Percentiles rank a stretch among this genome's conserved stretches.
These are phyloP conservation scores for Cordyceps pruinosa DNA, from an alignment of 2,329 filamentous ascomycete genomes.

Conservation along the genomic window DNA sequence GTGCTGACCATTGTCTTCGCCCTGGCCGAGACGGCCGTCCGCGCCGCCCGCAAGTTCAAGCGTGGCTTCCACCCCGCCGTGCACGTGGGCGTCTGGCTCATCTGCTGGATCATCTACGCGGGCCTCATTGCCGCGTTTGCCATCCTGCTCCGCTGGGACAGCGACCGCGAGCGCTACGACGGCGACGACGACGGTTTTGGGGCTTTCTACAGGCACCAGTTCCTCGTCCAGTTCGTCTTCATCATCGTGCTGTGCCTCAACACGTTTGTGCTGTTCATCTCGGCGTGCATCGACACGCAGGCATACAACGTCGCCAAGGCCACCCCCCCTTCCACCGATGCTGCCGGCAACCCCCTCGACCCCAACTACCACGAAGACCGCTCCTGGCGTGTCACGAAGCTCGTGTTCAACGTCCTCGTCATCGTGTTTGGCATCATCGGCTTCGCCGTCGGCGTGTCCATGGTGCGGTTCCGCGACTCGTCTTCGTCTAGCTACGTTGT, in stretches of 20 bases:
- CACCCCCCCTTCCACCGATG: background rate
- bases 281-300: background rate
- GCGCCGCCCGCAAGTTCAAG: background rate
- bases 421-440: conserved; percentile 23
- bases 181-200: background rate
- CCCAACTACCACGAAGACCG: conserved; percentile 1
- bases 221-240: background rate
- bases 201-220: background rate
- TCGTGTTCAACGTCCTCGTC: conserved; percentile 22
- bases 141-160: background rate
- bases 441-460: conserved; percentile 22
- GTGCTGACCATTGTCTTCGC: background rate
- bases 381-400: conserved; percentile 25
- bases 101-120: conserved; percentile 6
- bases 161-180: background rate
- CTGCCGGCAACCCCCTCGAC: background rate
- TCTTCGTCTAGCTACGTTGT: background rate
- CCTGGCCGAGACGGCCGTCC: background rate
- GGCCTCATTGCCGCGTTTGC: background rate
- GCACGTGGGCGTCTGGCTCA: conserved; percentile 1
- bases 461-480: conserved; percentile 10
- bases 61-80: conserved; percentile 1
- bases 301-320: background rate
- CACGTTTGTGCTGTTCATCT: background rate
- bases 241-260: background rate